phyloP scores from a whole-genome alignment of 2,329 filamentous ascomycete species.

The Cladobotryum mycophilum region DNA sequence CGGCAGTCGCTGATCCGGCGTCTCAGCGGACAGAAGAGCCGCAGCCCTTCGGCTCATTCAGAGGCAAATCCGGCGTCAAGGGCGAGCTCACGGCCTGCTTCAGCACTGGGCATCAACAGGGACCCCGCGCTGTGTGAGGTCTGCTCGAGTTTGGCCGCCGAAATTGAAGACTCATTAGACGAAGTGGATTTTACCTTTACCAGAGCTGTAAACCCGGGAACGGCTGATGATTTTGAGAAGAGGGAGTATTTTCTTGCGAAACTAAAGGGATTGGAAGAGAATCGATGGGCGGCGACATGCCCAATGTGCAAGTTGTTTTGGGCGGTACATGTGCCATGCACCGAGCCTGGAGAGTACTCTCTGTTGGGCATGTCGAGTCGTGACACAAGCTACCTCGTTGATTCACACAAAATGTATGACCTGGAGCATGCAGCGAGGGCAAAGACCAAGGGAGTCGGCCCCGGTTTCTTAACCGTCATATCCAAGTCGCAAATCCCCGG shows the following conservation, averaged over 20 bases:
- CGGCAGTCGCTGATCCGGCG: constrained; percentile 29
- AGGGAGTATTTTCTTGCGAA: constrained; percentile 24
- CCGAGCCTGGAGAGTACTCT: constrained; percentile 24
- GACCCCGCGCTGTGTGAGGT: constrained; percentile 26
- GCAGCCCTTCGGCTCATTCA: constrained; percentile 29
- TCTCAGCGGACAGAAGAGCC: constrained; percentile 30
- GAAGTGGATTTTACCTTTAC: constrained; percentile 26
- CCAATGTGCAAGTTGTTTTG: constrained; percentile 30
- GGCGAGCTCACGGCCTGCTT: constrained; percentile 15
- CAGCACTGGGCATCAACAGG: constrained; percentile 15
- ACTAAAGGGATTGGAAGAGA: constrained; percentile 25
- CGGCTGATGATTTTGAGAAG: constrained; percentile 26
- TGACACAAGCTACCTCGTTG: constrained; percentile 30
- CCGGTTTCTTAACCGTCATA: constrained; percentile 27
- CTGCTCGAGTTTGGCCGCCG: constrained; percentile 27
- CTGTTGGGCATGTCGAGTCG: constrained; percentile 29
- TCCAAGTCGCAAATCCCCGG: constrained; percentile 25
- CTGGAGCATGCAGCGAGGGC: constrained; percentile 24
- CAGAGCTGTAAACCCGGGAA: constrained; percentile 21
- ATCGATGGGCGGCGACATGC: constrained; percentile 28
- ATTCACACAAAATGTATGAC: constrained; percentile 25
- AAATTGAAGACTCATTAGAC: constrained; percentile 27
- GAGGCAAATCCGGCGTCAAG: constrained; percentile 18
- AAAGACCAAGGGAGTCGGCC: constrained; percentile 23
- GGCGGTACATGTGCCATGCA: constrained; percentile 26